These are phyloP conservation scores for Verticillium klebahnii DNA, from an alignment of 2,329 filamentous ascomycete species.

Conservation along the genomic window DNA sequence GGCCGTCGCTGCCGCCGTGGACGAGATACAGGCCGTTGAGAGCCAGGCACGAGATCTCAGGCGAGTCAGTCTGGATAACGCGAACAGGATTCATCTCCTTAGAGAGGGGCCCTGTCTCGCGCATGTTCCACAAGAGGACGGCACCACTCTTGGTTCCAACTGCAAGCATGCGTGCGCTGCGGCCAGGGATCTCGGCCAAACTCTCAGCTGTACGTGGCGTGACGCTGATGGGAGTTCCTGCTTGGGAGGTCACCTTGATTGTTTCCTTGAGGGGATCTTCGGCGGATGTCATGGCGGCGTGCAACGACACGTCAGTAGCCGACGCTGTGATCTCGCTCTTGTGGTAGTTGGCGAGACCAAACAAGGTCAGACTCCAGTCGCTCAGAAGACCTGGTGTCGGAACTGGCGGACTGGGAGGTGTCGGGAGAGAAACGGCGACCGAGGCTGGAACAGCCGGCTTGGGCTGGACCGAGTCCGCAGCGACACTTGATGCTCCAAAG, in stretches of 20 bases:
- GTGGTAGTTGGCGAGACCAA: conserved; percentile 28
- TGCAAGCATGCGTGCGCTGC: conserved; percentile 74
- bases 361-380: conserved; percentile 8
- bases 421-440: neutral
- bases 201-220: conserved; percentile 35
- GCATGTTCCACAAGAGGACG: conserved; percentile 82
- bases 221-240: conserved; percentile 34
- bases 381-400: neutral
- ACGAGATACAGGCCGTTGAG: conserved; percentile 83
- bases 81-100: conserved; percentile 66
- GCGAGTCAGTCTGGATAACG: conserved; percentile 84
- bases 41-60: conserved; percentile 77
- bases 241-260: conserved; percentile 28
- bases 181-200: conserved; percentile 68
- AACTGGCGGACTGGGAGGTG: neutral
- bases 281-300: conserved; percentile 63
- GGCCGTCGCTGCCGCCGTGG: conserved; percentile 88
- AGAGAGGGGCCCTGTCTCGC: conserved; percentile 53
- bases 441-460: neutral
- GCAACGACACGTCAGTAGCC: conserved; percentile 69
- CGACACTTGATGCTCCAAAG: conserved; percentile 14
- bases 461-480: neutral
- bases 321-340: conserved; percentile 62
- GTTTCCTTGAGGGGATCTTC: conserved; percentile 66
- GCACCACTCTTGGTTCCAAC: conserved; percentile 73